These are phyloP conservation scores for Paragyromitra xinjiangensis DNA, from an alignment of 495 filamentous ascomycete species.

Conservation along the genomic window DNA sequence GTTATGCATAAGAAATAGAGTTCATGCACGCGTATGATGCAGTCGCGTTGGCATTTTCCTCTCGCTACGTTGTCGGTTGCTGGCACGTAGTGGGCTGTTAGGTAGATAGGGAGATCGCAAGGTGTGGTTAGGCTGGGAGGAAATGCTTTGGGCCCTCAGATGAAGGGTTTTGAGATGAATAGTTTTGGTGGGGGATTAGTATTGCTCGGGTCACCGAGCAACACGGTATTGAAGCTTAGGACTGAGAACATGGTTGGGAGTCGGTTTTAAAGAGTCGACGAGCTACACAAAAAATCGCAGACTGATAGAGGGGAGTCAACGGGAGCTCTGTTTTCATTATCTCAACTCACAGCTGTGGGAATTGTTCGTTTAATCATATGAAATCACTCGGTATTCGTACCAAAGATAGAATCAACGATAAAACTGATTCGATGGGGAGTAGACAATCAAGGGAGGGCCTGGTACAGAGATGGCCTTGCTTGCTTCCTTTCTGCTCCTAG, in stretches of 20 bases:
- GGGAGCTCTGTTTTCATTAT: neutral
- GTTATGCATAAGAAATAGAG: constrained; percentile 20
- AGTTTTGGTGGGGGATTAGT: neutral
- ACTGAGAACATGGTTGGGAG: neutral
- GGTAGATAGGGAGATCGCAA: neutral
- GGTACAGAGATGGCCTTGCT: neutral
- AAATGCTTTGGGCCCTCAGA: neutral
- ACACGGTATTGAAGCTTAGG: neutral
- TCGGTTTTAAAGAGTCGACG: neutral
- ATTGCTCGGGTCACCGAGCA: neutral
- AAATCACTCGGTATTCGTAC: neutral
- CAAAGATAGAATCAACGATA: neutral
- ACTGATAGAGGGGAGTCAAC: neutral
- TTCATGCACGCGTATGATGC: constrained; percentile 21
- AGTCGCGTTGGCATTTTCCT: constrained; percentile 13
- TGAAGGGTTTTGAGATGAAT: neutral
- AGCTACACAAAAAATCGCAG: neutral
- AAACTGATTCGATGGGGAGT: neutral
- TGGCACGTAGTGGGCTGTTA: too few relatives aligned
- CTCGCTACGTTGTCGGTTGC: neutral
- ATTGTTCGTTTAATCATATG: neutral
- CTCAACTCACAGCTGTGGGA: neutral
- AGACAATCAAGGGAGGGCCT: neutral
- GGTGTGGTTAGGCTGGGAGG: neutral
- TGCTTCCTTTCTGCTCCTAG: neutral